phyloP scores from a whole-genome alignment of 2,329 filamentous ascomycete species.

The Chaetomium strumarium region DNA sequence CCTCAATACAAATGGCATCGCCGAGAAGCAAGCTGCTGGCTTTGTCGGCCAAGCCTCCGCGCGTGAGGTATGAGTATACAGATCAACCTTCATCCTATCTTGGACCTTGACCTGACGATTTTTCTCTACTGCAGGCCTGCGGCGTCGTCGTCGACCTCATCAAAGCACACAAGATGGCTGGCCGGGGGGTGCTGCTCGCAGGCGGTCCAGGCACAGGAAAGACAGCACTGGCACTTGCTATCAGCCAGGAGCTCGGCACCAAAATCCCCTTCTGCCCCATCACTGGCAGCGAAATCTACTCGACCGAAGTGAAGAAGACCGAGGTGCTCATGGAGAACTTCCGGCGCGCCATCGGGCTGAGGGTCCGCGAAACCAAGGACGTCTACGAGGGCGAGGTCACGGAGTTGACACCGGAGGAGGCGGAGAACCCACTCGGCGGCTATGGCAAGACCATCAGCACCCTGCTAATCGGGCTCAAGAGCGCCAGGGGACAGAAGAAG shows the following conservation, averaged over 20 bases:
- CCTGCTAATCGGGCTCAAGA: conserved; percentile 89
- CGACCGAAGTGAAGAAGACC: conserved; percentile 98
- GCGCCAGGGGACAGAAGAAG: conserved; percentile 95
- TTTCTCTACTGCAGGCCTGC: conserved; percentile 60
- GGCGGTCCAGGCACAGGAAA: conserved; percentile 96
- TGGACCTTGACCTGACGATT: conserved; percentile 1
- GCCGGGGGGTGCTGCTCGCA: conserved; percentile 84
- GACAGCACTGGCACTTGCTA: conserved; percentile 88
- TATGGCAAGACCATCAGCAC: conserved; percentile 98
- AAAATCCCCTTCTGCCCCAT: conserved; percentile 99
- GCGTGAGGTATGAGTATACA: conserved; percentile 63
- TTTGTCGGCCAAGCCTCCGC: conserved; percentile 87
- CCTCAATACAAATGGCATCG: conserved; percentile 75
- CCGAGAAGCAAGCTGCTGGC: conserved; percentile 71
- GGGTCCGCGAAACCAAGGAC: conserved; percentile 97
- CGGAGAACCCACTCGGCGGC: conserved; percentile 92
- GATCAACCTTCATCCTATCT: not conserved
- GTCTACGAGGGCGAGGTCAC: conserved; percentile 99
- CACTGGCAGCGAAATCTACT: conserved; percentile 96
- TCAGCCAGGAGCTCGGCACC: conserved; percentile 93
- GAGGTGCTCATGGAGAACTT: conserved; percentile 99
- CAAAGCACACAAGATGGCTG: conserved; percentile 94
- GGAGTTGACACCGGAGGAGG: conserved; percentile 94
- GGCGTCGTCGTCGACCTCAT: conserved; percentile 96
- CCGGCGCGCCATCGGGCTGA: conserved; percentile 87